Evolutionary conservation across 129 eudicot genomes (phyloP), one percentile per base, ranked within the genome.

Genomic region (Flaveria trinervia): DNA sequence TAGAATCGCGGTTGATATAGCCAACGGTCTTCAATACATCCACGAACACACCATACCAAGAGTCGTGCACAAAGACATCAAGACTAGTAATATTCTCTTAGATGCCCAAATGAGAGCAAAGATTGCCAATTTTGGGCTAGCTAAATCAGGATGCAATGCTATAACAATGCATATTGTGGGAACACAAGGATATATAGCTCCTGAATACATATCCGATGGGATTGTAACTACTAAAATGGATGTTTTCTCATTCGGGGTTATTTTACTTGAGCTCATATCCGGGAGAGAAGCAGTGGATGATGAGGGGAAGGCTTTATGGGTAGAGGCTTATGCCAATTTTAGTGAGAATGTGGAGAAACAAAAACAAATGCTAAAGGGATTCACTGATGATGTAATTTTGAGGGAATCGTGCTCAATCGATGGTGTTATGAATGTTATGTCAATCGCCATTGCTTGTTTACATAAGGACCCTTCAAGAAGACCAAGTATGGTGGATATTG

Each of bases 121-220:
- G 68, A 89, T 94, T 54, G 98, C 98, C 41, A 94, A 91, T 74
- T 94, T 94, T 3, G 98, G 98, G 76, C 88, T 94, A n/a, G 98
- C 97, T 10, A 91, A 87, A 79, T 91, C 97, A 0, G 98, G 98
- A 46, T 89, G 96, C 92, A 91, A 94, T 54, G 98, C 98, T 64
- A 94, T 94, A 66, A 94, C 98, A 39, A 89, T 83, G 93, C 98
- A 94, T 88, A 91, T 94, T 51, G 96, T 91, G 7, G 98, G 97
- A 11, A 91, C 98, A 25, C 96, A 87, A 73, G 97, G 98, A 17
- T 94, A 91, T 74, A 87, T 94, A 15, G 93, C 98, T 0, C 98
- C 98, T 0, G 98, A 94, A 65, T 94, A 94, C 65, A 66, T 94
- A 25, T n/a, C 89, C 0, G 97, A 91, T 55, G 98, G 98, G 6